phyloP scores from a whole-genome alignment of 1,139 yeast genomes.

The Zygosaccharomyces pseudobailii region DNA sequence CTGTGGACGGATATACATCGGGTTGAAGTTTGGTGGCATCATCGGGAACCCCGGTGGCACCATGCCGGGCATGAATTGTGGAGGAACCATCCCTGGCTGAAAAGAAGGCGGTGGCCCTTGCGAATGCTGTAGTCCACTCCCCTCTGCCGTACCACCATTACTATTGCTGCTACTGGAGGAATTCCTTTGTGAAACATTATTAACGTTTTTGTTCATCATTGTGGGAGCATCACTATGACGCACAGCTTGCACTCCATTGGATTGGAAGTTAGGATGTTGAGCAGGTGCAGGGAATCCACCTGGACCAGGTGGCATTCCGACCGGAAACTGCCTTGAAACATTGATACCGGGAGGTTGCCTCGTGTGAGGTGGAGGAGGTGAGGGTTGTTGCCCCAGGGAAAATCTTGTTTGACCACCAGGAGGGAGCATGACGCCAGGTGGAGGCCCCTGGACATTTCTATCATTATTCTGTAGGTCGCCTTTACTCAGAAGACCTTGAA shows the following conservation, averaged over 20 bases:
- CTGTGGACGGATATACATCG: slow-evolving; percentile 15
- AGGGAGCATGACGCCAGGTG: slow-evolving; percentile 15
- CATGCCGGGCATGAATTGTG: slow-evolving; percentile 17
- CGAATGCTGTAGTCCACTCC: background rate
- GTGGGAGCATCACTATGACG: slow-evolving; percentile 25
- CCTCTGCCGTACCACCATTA: background rate
- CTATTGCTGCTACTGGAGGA: background rate
- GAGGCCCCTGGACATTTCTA: slow-evolving; percentile 8
- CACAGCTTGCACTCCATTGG: slow-evolving; percentile 24
- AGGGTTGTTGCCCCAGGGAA: slow-evolving; percentile 7
- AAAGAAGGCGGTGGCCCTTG: slow-evolving; percentile 7
- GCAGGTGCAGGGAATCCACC: slow-evolving; percentile 31
- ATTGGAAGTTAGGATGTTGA: slow-evolving; percentile 28
- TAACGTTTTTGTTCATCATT: slow-evolving; percentile 22
- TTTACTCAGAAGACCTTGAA: slow-evolving; percentile 30
- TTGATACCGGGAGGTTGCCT: slow-evolving; percentile 4
- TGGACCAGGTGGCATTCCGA: slow-evolving; percentile 25
- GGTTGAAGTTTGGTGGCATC: slow-evolving; percentile 19
- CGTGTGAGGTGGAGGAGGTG: slow-evolving; percentile 6
- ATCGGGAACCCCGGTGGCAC: slow-evolving; percentile 22
- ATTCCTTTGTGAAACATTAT: slow-evolving; percentile 12
- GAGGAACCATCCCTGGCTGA: slow-evolving; percentile 15
- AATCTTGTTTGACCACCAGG: slow-evolving; percentile 5
- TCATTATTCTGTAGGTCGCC: slow-evolving; percentile 17
- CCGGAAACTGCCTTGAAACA: slow-evolving; percentile 19